Base-by-base conservation (phyloP, 352 stramenopile genomes). In the Blastocystis hominis region DNA sequence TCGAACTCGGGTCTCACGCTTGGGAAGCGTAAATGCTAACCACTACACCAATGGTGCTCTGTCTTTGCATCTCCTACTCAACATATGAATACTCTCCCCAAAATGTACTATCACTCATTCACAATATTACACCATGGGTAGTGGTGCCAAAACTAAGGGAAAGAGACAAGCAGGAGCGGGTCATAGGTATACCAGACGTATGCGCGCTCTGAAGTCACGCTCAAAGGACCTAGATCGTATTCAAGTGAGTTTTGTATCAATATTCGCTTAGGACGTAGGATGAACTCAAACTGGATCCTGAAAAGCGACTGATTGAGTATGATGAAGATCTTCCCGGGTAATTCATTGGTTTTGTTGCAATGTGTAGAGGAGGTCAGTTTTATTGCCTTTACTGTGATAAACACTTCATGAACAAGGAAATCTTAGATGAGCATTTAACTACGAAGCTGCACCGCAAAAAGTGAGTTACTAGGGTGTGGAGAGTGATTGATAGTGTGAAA, bases 21-120 rank as follows among this genome's bases (percentile, higher is more conserved):
- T 87, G 77, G 77, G 77, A 87, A 87, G 77, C 77, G 77, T 78
- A 87, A 87, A 87, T 87, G 77, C 77, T 87, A 87, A 87, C 77
- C 77, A 87, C 77, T 87, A 87, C 77, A 87, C 77, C 66, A 87
- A 78, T 87, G 46, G 77, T 56, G 77, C 77, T 59, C 24, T 47
- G 24, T 44, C 5, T 38, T 13, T 1, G 38, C 20, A 40, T 7
- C 36, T n/a, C 62, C n/a, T 7, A 63, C 5, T 54, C 30, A 42
- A 20, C 42, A n/a, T 50, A 42, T 54, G 6, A 50, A 36, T 53
- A 7, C 24, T 20, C 50, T 17, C 3, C 44, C 0, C 9, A 36
- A 2, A 24, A 54, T 9, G 20, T 0, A 10, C 10, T 24, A 55
- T 42, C 1, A n/a, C 40, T 76, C 6, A 36, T 55, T 55, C 36